These are phyloP conservation scores for Fragilaria crotonensis DNA, from an alignment of 108 stramenopile species.

Conservation along the genomic window DNA sequence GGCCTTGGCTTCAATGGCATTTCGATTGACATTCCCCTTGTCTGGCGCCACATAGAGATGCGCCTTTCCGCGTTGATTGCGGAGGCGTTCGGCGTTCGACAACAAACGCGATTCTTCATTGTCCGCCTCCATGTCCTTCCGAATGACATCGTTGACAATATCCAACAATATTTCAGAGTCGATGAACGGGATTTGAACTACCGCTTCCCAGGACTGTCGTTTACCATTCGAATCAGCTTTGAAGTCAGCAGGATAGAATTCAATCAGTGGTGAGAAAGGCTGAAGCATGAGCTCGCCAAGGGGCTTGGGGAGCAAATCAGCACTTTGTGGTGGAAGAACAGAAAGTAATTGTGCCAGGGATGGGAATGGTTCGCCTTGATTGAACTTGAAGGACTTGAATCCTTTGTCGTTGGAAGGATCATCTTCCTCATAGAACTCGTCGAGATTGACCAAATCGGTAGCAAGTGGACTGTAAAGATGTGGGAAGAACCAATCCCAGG, in stretches of 20 bases:
- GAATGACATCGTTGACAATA: too few species aligned
- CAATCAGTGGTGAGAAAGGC: constrained; percentile 88
- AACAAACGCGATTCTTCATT: too few species aligned
- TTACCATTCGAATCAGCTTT: constrained; percentile 98
- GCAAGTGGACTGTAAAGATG: constrained; percentile 99
- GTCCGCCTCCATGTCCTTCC: too few species aligned
- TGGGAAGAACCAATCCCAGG: constrained; percentile 98
- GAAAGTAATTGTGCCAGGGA: constrained; percentile 97
- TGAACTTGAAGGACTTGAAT: constrained; percentile 65
- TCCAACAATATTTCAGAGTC: constrained; percentile 87
- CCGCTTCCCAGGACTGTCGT: constrained; percentile 98
- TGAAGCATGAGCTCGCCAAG: constrained; percentile 87
- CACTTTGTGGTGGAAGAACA: constrained; percentile 90
- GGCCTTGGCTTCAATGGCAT: too few species aligned
- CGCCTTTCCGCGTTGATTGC: constrained; percentile 53
- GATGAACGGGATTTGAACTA: constrained; percentile 97
- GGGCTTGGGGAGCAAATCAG: constrained; percentile 92
- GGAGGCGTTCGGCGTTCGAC: constrained; percentile 57
- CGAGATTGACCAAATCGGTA: constrained; percentile 93
- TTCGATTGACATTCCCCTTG: too few species aligned
- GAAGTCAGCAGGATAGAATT: constrained; percentile 93
- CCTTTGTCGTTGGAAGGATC: too few species aligned
- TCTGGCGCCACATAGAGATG: constrained; percentile 45
- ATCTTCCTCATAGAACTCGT: too few species aligned
- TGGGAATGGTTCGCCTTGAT: constrained; percentile 90